Evolutionary conservation across 75 land plant species (phyloP).

Genomic region (Picea sitchensis): DNA sequence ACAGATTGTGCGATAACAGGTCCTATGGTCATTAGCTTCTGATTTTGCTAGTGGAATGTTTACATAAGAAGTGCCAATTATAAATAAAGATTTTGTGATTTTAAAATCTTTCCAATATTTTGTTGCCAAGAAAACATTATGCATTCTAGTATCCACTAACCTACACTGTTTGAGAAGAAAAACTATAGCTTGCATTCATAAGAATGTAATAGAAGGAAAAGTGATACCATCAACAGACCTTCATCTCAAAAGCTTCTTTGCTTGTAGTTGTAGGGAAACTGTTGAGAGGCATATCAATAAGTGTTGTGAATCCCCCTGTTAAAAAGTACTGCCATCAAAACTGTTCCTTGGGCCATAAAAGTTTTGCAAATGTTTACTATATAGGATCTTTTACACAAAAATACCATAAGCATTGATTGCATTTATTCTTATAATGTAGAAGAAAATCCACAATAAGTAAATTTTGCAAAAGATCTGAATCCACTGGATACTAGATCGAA

Average conservation of each 20-base stretch:
- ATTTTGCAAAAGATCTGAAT: background rate
- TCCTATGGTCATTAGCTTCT: background rate
- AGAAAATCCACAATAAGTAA: background rate
- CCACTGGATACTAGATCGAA: background rate
- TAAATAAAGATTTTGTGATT: background rate
- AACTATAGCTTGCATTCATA: background rate
- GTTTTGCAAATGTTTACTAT: background rate
- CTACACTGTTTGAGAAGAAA: background rate
- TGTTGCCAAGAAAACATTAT: background rate
- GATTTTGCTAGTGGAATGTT: background rate
- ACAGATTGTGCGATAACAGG: too few relatives aligned
- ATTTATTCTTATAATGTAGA: background rate
- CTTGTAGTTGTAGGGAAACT: conserved; percentile 75
- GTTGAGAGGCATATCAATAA: conserved; percentile 97
- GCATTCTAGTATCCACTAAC: background rate
- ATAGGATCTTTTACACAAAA: background rate
- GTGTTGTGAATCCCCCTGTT: conserved; percentile 82
- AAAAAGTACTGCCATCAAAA: background rate
- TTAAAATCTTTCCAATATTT: background rate
- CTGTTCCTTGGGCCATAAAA: background rate
- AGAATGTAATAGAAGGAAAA: background rate
- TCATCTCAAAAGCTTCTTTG: conserved; percentile 54
- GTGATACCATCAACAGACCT: conserved; percentile 41
- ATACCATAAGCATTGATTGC: background rate
- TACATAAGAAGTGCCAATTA: background rate